Evolutionary conservation across 1,284 basidiomycete genomes (phyloP), one percentile per base, ranked within the genome.

Genomic region (Takashimella koratensis): DNA sequence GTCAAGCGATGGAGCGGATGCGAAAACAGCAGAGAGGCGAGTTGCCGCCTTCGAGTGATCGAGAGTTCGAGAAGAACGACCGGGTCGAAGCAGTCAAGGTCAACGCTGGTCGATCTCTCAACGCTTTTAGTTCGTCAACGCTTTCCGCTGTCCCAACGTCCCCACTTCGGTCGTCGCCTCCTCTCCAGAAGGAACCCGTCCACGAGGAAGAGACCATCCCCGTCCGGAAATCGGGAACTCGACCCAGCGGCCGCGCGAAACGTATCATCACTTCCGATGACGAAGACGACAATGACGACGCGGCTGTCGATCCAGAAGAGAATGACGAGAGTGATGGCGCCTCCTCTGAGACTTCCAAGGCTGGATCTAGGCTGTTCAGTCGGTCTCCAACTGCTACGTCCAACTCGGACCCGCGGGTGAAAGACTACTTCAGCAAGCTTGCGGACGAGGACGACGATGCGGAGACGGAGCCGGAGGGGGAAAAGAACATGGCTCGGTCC

Each of bases 91-190:
- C 23, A 10, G 25, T 25, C 49, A 30, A 13, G 16, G 10, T 16
- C 19, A 5, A 3, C 4, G 11, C 4, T 16, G 23, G 43, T 22
- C 49, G 42, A 19, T 13, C 42, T 23, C 13, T 47, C 4, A 27
- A 20, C 4, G 24, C 30, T 5, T 54, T 43, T 26, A 51, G 56
- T 26, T 58, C 58, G 11, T 59, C 62, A 2, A 51, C 56, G 6
- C 45, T 62, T 2, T 59, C 58, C 19, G 43, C 49, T 16, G 43
- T 56, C 25, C 59, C 64, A 8, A 58, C 59, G n/a, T 52, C 59
- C 10, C 46, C 47, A 12, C 45, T 45, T 10, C 43, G 45, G 3
- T 47, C 52, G 2, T 53, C 54, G 5, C 47, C 53, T 12, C 52
- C 54, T 26, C 43, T 22, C 25, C 24, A 20, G 40, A 30, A 3